Evolutionary conservation across 768 basidiomycete species (phyloP), one percentile per base, ranked within the genome.

Genomic region (Hebeloma cylindrosporum): DNA sequence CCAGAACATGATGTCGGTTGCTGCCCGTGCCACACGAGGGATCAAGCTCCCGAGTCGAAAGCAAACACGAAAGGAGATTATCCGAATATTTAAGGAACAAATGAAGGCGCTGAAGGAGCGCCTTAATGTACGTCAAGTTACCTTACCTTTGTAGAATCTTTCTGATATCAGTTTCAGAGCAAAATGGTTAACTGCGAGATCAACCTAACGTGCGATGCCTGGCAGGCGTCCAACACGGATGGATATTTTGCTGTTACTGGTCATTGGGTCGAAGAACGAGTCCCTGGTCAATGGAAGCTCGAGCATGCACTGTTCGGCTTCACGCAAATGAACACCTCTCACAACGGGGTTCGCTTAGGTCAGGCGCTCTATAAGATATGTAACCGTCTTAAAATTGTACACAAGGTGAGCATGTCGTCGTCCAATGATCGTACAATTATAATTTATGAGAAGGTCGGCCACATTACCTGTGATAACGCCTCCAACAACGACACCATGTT

Each of bases 381-480:
- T 17, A 22, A 42, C 14, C 33, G 40, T 2, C 29, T 49, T 0
- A 51, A 55, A 0, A 62, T 70, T 26, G n/a, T 33, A 5, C 51
- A 65, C 14, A 67, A 65, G 53, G 68, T 66, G 10, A 8, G 32
- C 49, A 10, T 17, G n/a, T 41, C 34, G 30, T 36, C 26, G 31
- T 44, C 27, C 14, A 13, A 6, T 20, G 11, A 7, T 20, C n/a
- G 11, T 40, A 16, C 10, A 17, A 17, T 9, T 16, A 7, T 39
- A 32, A 40, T 25, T 43, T 11, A 10, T 31, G 8, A 26, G 2
- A 44, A 73, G 72, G 47, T 70, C 40, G 65, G 68, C 0, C 53
- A 61, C 37, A 57, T 71, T 1, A 72, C 69, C 0, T 71, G 63
- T 32, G 67, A 73, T 47, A 73, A 71, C 47, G 66, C 70, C 0